phyloP scores from a whole-genome alignment of 257 asterid genomes.

The Forsythia viridissima region DNA sequence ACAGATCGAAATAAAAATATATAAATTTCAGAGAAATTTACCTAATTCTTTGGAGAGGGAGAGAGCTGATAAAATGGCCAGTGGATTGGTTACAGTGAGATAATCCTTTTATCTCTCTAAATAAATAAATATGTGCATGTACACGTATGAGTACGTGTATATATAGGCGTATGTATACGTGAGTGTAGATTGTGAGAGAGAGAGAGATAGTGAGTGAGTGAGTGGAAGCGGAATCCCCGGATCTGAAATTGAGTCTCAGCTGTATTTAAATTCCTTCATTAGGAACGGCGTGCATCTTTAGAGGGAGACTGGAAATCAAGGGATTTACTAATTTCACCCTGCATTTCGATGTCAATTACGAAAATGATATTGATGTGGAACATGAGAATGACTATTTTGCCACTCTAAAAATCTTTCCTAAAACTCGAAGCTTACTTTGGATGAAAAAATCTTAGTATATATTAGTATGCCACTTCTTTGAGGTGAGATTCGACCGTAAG shows the following conservation, averaged over 20 bases:
- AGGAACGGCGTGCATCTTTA: too few relatives aligned
- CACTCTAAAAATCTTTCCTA: too few relatives aligned
- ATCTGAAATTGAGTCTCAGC: constrained; percentile 29
- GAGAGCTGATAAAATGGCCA: constrained; percentile 2
- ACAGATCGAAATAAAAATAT: constrained; percentile 11
- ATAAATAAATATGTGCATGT: background rate
- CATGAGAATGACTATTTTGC: too few relatives aligned
- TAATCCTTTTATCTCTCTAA: background rate
- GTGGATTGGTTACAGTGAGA: background rate
- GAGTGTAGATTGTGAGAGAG: background rate
- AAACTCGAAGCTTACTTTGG: too few relatives aligned
- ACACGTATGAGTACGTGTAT: background rate
- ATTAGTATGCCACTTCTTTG: too few relatives aligned
- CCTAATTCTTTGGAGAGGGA: constrained; percentile 19
- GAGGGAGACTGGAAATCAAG: too few relatives aligned
- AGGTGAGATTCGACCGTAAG: too few relatives aligned
- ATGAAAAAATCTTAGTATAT: too few relatives aligned
- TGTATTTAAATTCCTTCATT: constrained; percentile 2
- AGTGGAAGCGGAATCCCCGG: constrained; percentile 22
- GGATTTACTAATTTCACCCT: background rate
- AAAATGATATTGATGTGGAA: too few relatives aligned
- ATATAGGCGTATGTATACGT: background rate
- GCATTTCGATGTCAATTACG: background rate
- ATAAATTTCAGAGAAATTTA: constrained; percentile 1
- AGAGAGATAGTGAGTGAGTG: background rate